Evolutionary conservation across 768 basidiomycete species (phyloP).

Genomic region (Lyophyllum semitale): DNA sequence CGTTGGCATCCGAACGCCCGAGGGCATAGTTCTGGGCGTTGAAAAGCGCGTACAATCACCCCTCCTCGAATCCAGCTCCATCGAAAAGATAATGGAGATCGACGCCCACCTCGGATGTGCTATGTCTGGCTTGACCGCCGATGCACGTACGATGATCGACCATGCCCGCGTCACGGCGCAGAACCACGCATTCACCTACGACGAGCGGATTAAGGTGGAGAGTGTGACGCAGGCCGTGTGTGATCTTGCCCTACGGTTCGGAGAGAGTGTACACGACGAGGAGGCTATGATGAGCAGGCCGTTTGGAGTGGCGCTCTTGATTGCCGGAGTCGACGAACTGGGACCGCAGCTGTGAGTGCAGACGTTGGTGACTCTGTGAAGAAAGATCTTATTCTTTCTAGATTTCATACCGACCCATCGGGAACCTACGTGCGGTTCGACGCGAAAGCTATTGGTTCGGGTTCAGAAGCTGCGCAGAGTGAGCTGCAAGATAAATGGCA

Average conservation of each 20-base stretch:
- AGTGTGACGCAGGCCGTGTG: conserved; percentile 98
- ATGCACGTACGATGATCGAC: conserved; percentile 99
- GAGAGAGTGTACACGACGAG: conserved; percentile 98
- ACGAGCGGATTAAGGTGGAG: conserved; percentile 96
- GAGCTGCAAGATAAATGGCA: conserved; percentile 98
- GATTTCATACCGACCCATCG: conserved; percentile 97
- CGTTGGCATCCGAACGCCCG: conserved; percentile 88
- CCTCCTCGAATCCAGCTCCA: conserved; percentile 90
- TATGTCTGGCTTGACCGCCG: conserved; percentile 96
- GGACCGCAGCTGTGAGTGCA: conserved; percentile 89
- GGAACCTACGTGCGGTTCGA: conserved; percentile 97
- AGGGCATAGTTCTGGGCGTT: conserved; percentile 92
- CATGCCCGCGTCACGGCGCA: conserved; percentile 96
- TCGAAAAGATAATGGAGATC: conserved; percentile 99
- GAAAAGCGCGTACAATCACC: conserved; percentile 99
- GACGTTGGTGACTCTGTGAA: not conserved
- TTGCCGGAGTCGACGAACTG: conserved; percentile 95
- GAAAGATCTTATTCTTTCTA: conserved; percentile 29
- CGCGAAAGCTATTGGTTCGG: conserved; percentile 98
- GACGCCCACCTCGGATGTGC: conserved; percentile 95
- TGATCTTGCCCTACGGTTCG: conserved; percentile 94
- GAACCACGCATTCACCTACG: conserved; percentile 95
- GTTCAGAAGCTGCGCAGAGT: conserved; percentile 95
- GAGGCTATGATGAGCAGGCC: conserved; percentile 99
- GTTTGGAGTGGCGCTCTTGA: conserved; percentile 95